A percentile compares a stretch with the other conserved stretches of the same genome.
phyloP scores from a whole-genome alignment of 352 stramenopile genomes.

The Thalassiosira sp. region DNA sequence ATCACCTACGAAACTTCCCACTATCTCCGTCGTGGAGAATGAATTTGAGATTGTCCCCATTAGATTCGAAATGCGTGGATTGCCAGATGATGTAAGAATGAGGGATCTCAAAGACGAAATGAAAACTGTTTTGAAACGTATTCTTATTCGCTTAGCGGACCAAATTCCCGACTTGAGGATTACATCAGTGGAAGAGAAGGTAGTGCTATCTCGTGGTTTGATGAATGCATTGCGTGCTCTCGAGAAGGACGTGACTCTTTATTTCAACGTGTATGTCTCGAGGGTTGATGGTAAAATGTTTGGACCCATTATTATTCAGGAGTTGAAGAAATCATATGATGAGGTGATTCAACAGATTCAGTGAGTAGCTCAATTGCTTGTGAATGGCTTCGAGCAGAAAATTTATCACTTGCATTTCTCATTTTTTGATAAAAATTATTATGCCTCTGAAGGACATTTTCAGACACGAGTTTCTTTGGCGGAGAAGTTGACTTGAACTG shows the following conservation, averaged over 20 bases:
- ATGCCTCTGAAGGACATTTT: constrained; percentile 15
- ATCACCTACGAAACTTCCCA: constrained; percentile 46
- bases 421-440: background rate
- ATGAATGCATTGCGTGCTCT: background rate
- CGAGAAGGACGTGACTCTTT: constrained; percentile 12
- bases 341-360: constrained; percentile 26
- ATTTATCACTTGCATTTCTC: background rate
- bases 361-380: constrained; percentile 13
- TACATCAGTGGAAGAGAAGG: constrained; percentile 9
- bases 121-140: background rate
- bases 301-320: constrained; percentile 27
- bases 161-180: constrained; percentile 5
- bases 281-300: constrained; percentile 3
- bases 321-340: constrained; percentile 17
- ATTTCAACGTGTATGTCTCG: constrained; percentile 15
- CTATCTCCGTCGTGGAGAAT: constrained; percentile 23
- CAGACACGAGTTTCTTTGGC: constrained; percentile 15
- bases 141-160: constrained; percentile 12
- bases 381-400: background rate
- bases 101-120: constrained; percentile 4
- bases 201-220: background rate
- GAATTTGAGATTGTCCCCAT: constrained; percentile 36
- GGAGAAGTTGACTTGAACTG: constrained; percentile 15
- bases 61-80: constrained; percentile 14
- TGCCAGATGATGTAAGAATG: constrained; percentile 13